Base-by-base conservation (phyloP, 2,329 filamentous ascomycete species). In the Cylindrodendrum hubeiense region DNA sequence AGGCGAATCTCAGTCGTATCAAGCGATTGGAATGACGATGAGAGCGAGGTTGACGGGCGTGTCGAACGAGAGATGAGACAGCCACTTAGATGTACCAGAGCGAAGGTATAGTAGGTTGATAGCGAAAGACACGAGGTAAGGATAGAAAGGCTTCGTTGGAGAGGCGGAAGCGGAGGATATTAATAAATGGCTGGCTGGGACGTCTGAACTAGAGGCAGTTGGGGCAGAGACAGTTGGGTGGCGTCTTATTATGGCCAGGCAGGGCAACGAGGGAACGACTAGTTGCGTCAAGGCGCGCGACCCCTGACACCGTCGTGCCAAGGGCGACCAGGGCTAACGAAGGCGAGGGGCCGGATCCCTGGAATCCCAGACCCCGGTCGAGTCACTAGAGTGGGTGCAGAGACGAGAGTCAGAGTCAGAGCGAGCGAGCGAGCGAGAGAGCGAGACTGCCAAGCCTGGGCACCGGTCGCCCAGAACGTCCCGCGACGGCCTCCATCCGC, bases 241-340 rank as follows among this genome's bases (percentile, higher is more conserved):
- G 63, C 72, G 71, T 65, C 72, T 72, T 71, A 72, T 67, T 67
- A 56, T 51, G 58, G n/a, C n/a, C n/a, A n/a, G n/a, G n/a, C n/a
- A 52, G 61, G 59, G 52, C 67, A 58, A 67, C 57, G 58, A n/a
- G 55, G 61, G 44, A 26, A 61, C 51, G 50, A 47, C 39, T 54
- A 12, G 10, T 13, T 34, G 33, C 10, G 33, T n/a, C 17, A n/a
- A n/a, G 37, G 50, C 66, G 68, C 60, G 57, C 53, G 53, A 53
- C 67, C 71, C 71, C 68, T 74, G 68, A 62, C 49, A 60, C 66
- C 58, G 44, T 63, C 43, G 37, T 47, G 63, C 34, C 63, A 63
- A 61, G 58, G 68, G 60, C 52, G 54, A 52, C 60, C 43, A 39
- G 49, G 53, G 26, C 26, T 26, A 44, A 17, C 47, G 67, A 58